Evolutionary conservation across 768 basidiomycete genomes (phyloP), one percentile per base, ranked within the genome.

Genomic region (Trametes meyenii): DNA sequence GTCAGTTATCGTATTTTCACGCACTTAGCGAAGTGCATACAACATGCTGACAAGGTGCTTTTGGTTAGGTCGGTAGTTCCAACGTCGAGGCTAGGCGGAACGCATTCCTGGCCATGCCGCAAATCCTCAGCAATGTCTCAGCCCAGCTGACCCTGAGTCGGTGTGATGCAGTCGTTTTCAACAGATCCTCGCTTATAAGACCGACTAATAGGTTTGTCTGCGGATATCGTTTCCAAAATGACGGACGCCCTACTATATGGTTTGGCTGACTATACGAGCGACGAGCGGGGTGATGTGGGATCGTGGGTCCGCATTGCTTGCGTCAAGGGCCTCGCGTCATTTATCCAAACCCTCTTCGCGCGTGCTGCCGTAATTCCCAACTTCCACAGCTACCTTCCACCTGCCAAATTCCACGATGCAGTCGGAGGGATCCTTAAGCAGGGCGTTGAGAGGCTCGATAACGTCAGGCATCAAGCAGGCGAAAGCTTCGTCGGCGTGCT

Each of bases 231-330:
- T 52, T 73, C 76, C 56, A 69, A 77, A 4, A 70, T 92, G 56
- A 77, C 89, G 52, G 76, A 81, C 55, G 80, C 83, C 19, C 70
- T 92, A 39, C 72, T 88, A n/a, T 72, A 70, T n/a, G 95, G 93
- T 3, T 74, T 99, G 54, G 80, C 85, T 19, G 96, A 99, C 76
- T 99, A 98, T 71, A 90, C 92, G 5, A 86, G 85, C 50, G 96
- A 99, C 71, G 92, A 97, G 71, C 87, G 96, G 65, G 96, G 96
- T 4, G 97, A 99, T 71, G 90, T 99, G 39, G 96, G 96, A 43
- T 98, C 96, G 2, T 97, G 95, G 94, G 83, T 95, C 53, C 90
- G 96, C 63, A 82, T 90, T 7, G 85, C 86, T 2, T 91, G 88
- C 67, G 81, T 95, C 52, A 79, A 79, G 48, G 88, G 89, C 11